Conservation (phyloP, 805 yeast genomes). For the Candida chilensis region DNA sequence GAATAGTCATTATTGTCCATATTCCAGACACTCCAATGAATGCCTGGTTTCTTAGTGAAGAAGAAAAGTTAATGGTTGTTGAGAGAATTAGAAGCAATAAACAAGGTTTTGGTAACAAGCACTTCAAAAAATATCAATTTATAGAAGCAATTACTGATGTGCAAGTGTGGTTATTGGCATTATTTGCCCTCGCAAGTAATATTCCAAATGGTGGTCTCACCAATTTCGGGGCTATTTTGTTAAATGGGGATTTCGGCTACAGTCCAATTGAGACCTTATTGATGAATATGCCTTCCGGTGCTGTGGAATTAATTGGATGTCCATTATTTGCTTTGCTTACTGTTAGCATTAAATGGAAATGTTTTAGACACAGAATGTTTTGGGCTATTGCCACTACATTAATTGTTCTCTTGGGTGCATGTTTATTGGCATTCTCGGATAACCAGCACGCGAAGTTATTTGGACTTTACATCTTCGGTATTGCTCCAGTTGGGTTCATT, state of each 20-base stretch:
- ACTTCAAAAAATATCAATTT: constrained; percentile 18
- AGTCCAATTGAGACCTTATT: constrained; percentile 8
- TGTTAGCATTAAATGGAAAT: constrained; percentile 1
- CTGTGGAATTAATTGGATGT: constrained; percentile 13
- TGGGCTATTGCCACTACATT: constrained; percentile 13
- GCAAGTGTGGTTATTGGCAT: constrained; percentile 23
- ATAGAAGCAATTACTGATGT: constrained; percentile 21
- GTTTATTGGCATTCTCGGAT: constrained; percentile 17
- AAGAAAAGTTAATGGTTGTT: constrained; percentile 16
- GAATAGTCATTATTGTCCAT: constrained; percentile 34
- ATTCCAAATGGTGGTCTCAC: constrained; percentile 29
- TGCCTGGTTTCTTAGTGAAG: constrained; percentile 20
- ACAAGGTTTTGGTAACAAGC: constrained; percentile 25
- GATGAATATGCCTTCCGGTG: constrained; percentile 17
- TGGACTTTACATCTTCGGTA: constrained; percentile 8
- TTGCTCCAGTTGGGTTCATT: constrained; percentile 10
- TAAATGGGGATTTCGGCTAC: constrained; percentile 10
- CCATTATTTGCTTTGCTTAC: constrained; percentile 6
- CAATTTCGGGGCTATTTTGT: constrained; percentile 19
- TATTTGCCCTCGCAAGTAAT: constrained; percentile 12
- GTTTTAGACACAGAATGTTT: constrained; percentile 11
- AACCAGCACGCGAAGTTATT: constrained; percentile 7
- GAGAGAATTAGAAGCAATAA: constrained; percentile 17
- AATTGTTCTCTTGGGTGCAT: constrained; percentile 13
- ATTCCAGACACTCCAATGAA: constrained; percentile 48